A percentile compares a stretch with the other conserved stretches of the same genome.
phyloP scores from a whole-genome alignment of 75 land plant genomes.

The Pinus tabuliformis region DNA sequence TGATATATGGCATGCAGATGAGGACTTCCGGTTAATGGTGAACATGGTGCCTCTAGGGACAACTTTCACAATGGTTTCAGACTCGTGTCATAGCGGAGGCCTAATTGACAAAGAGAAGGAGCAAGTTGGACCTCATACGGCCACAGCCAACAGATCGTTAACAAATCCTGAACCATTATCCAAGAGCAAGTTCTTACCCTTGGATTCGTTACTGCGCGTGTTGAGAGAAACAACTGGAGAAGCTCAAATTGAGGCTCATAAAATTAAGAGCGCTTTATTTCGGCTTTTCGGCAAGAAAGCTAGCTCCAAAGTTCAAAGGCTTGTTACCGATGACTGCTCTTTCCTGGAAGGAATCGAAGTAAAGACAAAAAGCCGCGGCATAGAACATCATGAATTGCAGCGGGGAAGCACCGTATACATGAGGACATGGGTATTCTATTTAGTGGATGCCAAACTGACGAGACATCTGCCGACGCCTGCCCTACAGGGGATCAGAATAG shows the following conservation, averaged over 20 bases:
- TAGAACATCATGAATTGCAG: no score
- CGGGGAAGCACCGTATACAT: neutral
- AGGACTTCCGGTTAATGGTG: constrained; percentile 73
- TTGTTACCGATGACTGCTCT: no score
- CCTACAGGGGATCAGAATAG: constrained; percentile 42
- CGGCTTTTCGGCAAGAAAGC: neutral
- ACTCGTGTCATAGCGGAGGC: constrained; percentile 88
- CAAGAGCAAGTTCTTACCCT: neutral
- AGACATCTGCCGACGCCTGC: constrained; percentile 91
- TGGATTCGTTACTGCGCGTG: neutral
- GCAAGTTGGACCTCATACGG: constrained; percentile 58
- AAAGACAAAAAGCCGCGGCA: no score
- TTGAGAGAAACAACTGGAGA: constrained; percentile 7
- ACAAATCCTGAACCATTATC: no score
- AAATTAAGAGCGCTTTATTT: neutral
- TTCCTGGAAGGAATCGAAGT: no score
- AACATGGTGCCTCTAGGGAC: constrained; percentile 59
- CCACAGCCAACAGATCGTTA: no score
- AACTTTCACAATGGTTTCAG: constrained; percentile 75
- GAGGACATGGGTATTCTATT: constrained; percentile 72
- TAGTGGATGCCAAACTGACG: constrained; percentile 86
- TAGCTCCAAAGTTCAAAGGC: constrained; percentile 3
- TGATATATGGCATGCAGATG: constrained; percentile 41
- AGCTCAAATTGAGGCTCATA: neutral
- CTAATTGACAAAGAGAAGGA: constrained; percentile 74